A percentile compares a stretch with the other conserved stretches of the same genome.
Evolutionary conservation across 257 asterid species (phyloP).

Genomic region (Primulina eburnea): DNA sequence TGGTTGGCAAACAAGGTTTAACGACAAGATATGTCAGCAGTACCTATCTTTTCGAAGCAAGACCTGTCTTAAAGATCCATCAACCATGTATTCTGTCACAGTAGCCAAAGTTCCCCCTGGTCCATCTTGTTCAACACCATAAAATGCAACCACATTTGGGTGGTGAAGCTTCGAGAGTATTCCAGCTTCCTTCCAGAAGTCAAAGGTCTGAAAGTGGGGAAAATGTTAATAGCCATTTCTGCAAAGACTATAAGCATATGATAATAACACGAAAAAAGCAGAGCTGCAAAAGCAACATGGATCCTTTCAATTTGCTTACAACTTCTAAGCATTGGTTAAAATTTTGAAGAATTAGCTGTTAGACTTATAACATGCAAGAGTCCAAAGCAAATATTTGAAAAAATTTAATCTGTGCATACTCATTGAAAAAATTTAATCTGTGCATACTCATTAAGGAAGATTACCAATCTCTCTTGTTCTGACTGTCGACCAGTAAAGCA

Average conservation of each 20-base stretch:
- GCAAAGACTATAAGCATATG: conserved; percentile 13
- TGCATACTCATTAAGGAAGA: conserved; percentile 16
- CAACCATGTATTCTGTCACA: conserved; percentile 69
- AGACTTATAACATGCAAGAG: neutral
- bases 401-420: neutral
- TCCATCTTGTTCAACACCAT: conserved; percentile 75
- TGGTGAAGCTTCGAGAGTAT: conserved; percentile 76
- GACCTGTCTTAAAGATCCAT: conserved; percentile 68
- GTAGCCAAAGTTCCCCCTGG: conserved; percentile 76
- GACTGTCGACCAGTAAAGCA: conserved; percentile 79
- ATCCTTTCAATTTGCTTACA: conserved; percentile 20
- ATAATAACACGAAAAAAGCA: neutral
- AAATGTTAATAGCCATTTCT: conserved; percentile 18
- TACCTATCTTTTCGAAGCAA: conserved; percentile 67
- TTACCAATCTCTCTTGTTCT: conserved; percentile 84
- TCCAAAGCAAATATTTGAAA: conserved; percentile 6
- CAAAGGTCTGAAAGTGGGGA: conserved; percentile 44
- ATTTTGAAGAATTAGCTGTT: conserved; percentile 4
- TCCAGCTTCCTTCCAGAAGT: conserved; percentile 75
- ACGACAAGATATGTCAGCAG: conserved; percentile 9
- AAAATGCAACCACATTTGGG: conserved; percentile 76
- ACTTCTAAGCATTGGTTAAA: conserved; percentile 13
- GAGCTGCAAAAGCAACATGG: conserved; percentile 16
- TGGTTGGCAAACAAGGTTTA: conserved; percentile 5
- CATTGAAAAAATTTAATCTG: neutral